Percentiles rank a stretch among this genome's conserved stretches.
Evolutionary conservation across 805 yeast species (phyloP).

Genomic region (Kodamaea leandrae): DNA sequence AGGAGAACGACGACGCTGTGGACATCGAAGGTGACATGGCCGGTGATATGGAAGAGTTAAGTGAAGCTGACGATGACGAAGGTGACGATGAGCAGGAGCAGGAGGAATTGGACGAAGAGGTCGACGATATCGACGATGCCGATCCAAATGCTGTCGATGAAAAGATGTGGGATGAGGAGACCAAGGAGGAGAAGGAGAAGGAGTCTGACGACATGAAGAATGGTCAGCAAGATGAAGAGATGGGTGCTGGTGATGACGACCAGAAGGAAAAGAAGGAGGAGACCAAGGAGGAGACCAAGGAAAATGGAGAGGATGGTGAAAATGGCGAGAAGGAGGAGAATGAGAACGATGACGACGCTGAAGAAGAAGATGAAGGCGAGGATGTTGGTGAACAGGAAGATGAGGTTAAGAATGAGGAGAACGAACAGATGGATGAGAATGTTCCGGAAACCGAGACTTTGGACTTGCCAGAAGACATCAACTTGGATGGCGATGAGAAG

Average conservation of each 20-base stretch:
- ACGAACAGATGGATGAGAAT: conserved; percentile 64
- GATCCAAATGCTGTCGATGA: conserved; percentile 96
- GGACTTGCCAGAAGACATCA: conserved; percentile 89
- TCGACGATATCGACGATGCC: conserved; percentile 82
- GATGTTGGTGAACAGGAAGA: conserved; percentile 84
- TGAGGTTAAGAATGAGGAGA: conserved; percentile 66
- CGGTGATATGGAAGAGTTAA: conserved; percentile 80
- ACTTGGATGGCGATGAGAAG: conserved; percentile 75
- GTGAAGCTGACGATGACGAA: conserved; percentile 61
- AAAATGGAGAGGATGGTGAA: conserved; percentile 31
- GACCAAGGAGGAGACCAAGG: conserved; percentile 18
- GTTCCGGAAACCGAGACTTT: conserved; percentile 84
- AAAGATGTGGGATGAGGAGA: conserved; percentile 97
- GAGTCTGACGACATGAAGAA: conserved; percentile 68
- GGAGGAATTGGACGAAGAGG: conserved; percentile 78
- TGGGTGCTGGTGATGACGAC: conserved; percentile 38
- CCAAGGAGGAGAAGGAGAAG: conserved; percentile 74
- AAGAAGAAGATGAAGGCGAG: conserved; percentile 57
- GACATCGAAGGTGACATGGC: conserved; percentile 98
- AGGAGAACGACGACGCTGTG: conserved; percentile 76
- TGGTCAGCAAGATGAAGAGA: conserved; percentile 37
- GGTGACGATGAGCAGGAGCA: conserved; percentile 40
- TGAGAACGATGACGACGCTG: conserved; percentile 48
- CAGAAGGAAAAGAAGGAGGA: conserved; percentile 49
- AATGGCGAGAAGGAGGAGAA: conserved; percentile 46